phyloP scores from a whole-genome alignment of 108 stramenopile genomes.

The Chaetoceros tenuissimus region DNA sequence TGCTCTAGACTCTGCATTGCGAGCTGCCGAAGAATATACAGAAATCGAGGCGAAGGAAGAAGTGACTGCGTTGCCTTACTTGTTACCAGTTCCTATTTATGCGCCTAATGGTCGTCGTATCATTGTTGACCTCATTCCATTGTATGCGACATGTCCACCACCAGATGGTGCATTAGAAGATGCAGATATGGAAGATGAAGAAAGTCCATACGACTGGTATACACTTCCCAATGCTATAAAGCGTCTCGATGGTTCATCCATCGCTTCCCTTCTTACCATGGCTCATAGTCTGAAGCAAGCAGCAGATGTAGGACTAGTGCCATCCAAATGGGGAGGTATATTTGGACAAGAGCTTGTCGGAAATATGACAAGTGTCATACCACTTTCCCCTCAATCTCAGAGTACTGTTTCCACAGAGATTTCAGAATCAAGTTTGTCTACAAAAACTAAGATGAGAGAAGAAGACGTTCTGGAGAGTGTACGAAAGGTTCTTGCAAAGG shows the following conservation, averaged over 20 bases:
- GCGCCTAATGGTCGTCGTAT: slow-evolving; percentile 27
- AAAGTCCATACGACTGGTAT: slow-evolving; percentile 52
- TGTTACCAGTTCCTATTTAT: slow-evolving; percentile 36
- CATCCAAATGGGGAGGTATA: slow-evolving; percentile 40
- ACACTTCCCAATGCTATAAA: slow-evolving; percentile 21
- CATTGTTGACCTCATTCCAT: slow-evolving; percentile 21
- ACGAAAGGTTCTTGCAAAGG: slow-evolving; percentile 16
- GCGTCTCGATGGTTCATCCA: slow-evolving; percentile 23
- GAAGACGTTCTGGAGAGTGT: slow-evolving; percentile 25
- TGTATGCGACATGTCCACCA: slow-evolving; percentile 41
- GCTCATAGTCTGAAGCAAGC: slow-evolving; percentile 17
- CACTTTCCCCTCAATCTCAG: neutral
- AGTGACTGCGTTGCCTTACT: slow-evolving; percentile 9
- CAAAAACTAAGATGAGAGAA: too few species aligned
- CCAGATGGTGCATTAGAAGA: slow-evolving; percentile 44
- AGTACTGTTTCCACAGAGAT: neutral
- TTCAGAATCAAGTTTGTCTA: too few species aligned
- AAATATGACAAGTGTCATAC: too few species aligned
- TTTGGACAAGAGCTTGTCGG: slow-evolving; percentile 38
- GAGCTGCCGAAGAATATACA: slow-evolving; percentile 21
- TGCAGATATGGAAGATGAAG: slow-evolving; percentile 51
- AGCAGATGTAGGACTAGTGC: slow-evolving; percentile 30
- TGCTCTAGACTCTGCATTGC: slow-evolving; percentile 23
- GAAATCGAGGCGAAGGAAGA: slow-evolving; percentile 43
- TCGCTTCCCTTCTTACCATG: slow-evolving; percentile 21